Evolutionary conservation across 345 rosid genomes (phyloP).

Genomic region (Salix brachista): DNA sequence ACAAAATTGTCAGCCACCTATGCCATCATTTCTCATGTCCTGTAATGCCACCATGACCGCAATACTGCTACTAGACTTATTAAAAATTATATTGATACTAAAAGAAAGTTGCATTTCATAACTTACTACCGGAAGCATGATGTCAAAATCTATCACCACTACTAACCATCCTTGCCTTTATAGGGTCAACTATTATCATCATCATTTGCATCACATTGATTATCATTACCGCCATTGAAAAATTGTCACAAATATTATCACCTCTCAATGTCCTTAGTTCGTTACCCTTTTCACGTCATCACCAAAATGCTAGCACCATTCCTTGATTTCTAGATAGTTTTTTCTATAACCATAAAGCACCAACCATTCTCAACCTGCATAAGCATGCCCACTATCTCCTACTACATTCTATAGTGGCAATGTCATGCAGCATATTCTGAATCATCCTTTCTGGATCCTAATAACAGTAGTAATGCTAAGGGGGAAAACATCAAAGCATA

Average conservation of each 20-base stretch:
- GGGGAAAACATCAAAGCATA: background rate
- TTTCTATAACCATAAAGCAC: background rate
- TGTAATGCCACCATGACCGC: background rate
- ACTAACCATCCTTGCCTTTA: background rate
- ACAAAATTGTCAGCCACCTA: background rate
- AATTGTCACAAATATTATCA: background rate
- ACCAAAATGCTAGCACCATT: background rate
- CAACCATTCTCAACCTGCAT: background rate
- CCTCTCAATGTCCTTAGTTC: background rate
- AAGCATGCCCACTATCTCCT: background rate
- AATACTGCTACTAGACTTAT: background rate
- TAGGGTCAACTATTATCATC: background rate
- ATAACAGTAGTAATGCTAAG: background rate
- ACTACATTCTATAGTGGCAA: background rate
- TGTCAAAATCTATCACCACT: background rate
- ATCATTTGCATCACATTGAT: background rate
- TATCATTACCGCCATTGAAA: background rate
- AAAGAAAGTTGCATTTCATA: background rate
- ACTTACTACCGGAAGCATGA: background rate
- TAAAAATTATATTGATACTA: background rate
- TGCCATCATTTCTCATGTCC: background rate
- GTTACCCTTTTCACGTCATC: background rate
- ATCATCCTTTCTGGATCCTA: background rate
- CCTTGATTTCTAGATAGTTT: background rate
- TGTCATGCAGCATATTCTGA: background rate